Base-by-base conservation (phyloP, 2,329 filamentous ascomycete species). In the Hysterium pulicare region DNA sequence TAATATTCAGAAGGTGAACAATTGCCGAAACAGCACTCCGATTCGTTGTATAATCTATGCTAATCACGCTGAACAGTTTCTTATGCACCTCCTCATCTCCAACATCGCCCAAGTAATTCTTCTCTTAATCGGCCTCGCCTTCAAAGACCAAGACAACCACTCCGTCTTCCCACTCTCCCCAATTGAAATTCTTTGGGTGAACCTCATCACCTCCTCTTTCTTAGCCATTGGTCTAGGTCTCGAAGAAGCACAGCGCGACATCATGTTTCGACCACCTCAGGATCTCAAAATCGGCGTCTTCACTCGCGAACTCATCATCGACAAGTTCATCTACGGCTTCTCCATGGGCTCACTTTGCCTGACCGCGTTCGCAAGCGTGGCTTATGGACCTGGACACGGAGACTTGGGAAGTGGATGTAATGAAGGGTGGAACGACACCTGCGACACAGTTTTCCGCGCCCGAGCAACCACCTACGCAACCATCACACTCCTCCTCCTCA, bases 51-150 rank as follows among this genome's bases (percentile, higher is more conserved):
- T 1, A 5, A 41, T 31, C 19, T 13, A 38, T 24, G 23, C 13
- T 38, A 24, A 26, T 15, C 6, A 7, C 5, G 13, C 13, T 13
- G 3, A 17, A 22, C 33, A 53, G 53, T 72, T 74, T 58, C 52
- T 74, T n/a, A 67, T 73, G 51, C 71, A 73, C 47, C 62, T 73
- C 13, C 67, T 74, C 54, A 70, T 71, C 57, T 71, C 67, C 42
- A 74, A 74, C 47, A 72, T 74, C 45, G 66, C 71, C 2, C 71
- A 74, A 53, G 70, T 72, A 30, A 68, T 72, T 46, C 65, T 73
- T 11, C 68, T 74, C 4, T 59, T 74, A 10, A 68, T 73, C 34
- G 71, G 70, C 30, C 65, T 73, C 23, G 66, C 70, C 17, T 74
- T 73, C 58, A 69, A 73, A 46, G 71, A 73, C 48, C 51, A 53